These are phyloP conservation scores for Alternaria novae-zelandiae DNA, from an alignment of 2,329 filamentous ascomycete genomes.

Conservation along the genomic window DNA sequence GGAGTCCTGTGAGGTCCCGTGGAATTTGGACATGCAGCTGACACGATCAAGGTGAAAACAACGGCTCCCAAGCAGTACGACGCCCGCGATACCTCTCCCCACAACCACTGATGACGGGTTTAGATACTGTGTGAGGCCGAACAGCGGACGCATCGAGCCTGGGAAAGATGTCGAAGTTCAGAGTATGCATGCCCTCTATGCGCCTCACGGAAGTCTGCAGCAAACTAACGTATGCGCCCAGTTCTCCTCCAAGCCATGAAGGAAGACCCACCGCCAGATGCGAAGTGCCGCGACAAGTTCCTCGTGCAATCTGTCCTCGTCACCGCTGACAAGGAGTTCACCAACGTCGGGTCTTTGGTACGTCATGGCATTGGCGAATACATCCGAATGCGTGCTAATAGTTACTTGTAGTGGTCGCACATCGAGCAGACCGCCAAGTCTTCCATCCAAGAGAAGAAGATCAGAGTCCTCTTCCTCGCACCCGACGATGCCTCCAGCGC, in stretches of 20 bases:
- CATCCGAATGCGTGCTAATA: slow-evolving; percentile 9
- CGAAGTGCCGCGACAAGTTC: slow-evolving; percentile 97
- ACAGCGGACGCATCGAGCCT: slow-evolving; percentile 93
- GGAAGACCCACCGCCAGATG: slow-evolving; percentile 82
- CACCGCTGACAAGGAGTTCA: slow-evolving; percentile 81
- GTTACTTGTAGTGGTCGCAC: slow-evolving; percentile 70
- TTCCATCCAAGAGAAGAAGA: slow-evolving; percentile 90
- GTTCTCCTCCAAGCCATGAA: slow-evolving; percentile 99
- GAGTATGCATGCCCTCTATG: slow-evolving; percentile 62
- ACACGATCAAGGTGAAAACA: slow-evolving; percentile 81
- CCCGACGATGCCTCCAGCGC: slow-evolving; percentile 58
- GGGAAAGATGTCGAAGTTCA: slow-evolving; percentile 90
- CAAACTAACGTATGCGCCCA: slow-evolving; percentile 50
- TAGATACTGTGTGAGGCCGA: slow-evolving; percentile 97
- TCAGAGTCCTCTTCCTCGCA: slow-evolving; percentile 84
- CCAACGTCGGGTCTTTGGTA: slow-evolving; percentile 82
- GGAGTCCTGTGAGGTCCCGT: too few relatives aligned
- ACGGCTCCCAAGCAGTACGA: slow-evolving; percentile 97
- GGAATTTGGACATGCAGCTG: slow-evolving; percentile 3
- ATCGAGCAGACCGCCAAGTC: slow-evolving; percentile 76
- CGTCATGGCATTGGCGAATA: slow-evolving; percentile 39
- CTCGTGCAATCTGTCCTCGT: slow-evolving; percentile 91
- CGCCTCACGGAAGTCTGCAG: slow-evolving; percentile 14
- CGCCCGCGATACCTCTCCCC: slow-evolving; percentile 19
- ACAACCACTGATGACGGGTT: slow-evolving; percentile 29